Base-by-base conservation (phyloP, 495 filamentous ascomycete species). In the Neurospora sp. region DNA sequence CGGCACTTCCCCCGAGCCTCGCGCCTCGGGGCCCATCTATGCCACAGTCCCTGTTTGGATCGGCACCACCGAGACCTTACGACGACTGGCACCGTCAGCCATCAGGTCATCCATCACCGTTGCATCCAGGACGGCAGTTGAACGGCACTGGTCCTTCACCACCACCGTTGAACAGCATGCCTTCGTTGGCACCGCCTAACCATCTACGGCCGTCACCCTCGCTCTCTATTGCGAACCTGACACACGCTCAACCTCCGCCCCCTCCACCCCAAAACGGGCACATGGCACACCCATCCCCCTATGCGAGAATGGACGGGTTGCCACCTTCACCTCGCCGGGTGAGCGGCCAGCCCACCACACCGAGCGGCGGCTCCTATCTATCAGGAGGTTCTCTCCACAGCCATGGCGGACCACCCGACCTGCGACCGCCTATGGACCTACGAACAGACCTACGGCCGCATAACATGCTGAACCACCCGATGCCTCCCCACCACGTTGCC, bases 171-270 rank as follows among this genome's bases (percentile, higher is more conserved):
- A 77, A 71, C 72, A 70, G 69, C 40, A 85, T 84, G 60, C 75
- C 85, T 71, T 75, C 84, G 60, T 79, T 86, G 71, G 78, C 83
- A 72, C 79, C 83, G 76, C 80, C 81, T 69, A 82, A 82, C 35
- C 82, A 82, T 71, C 80, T 86, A 10, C 82, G 84, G 35, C 84
- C 84, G 0, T 83, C 82, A 16, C 80, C 83, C 27, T 66, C 54
- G 12, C 54, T 66, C 2, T 66, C 54, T 10, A 81, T 84, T 38
- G 75, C 69, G 18, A 74, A 46, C 39, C 73, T 76, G 38, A 54
- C 83, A 35, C 78, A 84, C 72, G 77, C 82, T 69, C 74, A 77
- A 39, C 78, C 84, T 23, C 80, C 82, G 14, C 78, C 78, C 69
- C 74, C 77, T 41, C 38, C 71, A 1, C 73, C 35, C 41, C 79